Conservation (phyloP, 2,329 filamentous ascomycete species). For the Allantophomopsis cytisporea region DNA sequence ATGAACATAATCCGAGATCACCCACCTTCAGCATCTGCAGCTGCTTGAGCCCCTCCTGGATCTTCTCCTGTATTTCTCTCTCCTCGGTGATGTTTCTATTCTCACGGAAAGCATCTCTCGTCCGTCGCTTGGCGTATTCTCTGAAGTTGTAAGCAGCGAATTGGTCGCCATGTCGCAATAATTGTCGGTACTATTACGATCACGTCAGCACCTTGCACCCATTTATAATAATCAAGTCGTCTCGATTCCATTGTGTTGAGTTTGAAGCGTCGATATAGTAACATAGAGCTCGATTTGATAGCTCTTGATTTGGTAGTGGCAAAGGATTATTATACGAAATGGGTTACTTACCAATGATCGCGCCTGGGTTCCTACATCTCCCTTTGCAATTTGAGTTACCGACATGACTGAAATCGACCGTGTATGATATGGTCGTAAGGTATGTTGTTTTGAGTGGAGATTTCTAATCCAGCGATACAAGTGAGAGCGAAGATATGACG, state of each 20-base stretch:
- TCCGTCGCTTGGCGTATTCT: slow-evolving; percentile 87
- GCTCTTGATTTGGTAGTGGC: too few species aligned
- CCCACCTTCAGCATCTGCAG: slow-evolving; percentile 82
- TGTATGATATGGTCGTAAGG: too few species aligned
- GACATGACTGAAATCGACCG: slow-evolving; percentile 12
- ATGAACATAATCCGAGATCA: too few species aligned
- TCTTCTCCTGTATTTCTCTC: slow-evolving; percentile 69
- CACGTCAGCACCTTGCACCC: slow-evolving; percentile 1
- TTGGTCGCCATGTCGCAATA: slow-evolving; percentile 73
- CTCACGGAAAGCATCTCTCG: slow-evolving; percentile 81
- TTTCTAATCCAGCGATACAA: neutral
- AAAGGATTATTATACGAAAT: neutral
- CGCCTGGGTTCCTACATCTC: slow-evolving; percentile 15
- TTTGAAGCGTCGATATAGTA: neutral
- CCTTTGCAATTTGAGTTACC: slow-evolving; percentile 10
- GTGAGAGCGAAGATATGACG: too few species aligned
- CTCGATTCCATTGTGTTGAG: neutral
- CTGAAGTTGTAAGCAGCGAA: slow-evolving; percentile 96
- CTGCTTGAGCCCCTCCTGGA: slow-evolving; percentile 79
- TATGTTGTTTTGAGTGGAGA: too few species aligned
- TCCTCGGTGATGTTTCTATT: slow-evolving; percentile 60
- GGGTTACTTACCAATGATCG: slow-evolving; percentile 15
- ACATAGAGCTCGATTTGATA: neutral
- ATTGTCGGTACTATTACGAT: slow-evolving; percentile 66
- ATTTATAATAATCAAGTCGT: neutral